Conservation (phyloP, 2,329 filamentous ascomycete species). For the Dactylonectria estremocensis region DNA sequence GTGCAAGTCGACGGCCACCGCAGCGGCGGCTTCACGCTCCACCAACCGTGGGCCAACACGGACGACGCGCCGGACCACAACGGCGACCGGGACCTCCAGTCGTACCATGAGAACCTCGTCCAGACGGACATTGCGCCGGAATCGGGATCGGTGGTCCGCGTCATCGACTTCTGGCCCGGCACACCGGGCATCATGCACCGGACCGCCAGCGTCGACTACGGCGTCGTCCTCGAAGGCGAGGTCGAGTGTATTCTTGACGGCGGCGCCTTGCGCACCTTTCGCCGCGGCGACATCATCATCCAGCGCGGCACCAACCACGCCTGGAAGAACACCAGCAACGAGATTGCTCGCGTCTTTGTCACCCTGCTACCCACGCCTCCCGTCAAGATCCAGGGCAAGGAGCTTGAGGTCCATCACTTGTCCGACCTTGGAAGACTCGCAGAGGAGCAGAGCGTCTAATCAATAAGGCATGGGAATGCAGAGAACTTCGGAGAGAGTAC, state of each 20-base stretch:
- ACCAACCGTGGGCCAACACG: conserved; percentile 40
- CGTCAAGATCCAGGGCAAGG: conserved; percentile 37
- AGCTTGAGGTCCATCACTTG: conserved; percentile 41
- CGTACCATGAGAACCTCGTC: conserved; percentile 36
- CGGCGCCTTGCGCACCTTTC: conserved; percentile 35
- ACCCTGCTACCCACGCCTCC: conserved; percentile 39
- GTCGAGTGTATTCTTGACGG: conserved; percentile 43
- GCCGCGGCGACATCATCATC: conserved; percentile 42
- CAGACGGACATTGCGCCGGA: conserved; percentile 38
- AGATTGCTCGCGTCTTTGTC: conserved; percentile 42
- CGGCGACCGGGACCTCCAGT: conserved; percentile 35
- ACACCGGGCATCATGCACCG: conserved; percentile 41
- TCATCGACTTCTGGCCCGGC: conserved; percentile 43
- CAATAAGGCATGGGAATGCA: not conserved
- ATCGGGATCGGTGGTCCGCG: conserved; percentile 38
- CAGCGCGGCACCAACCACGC: conserved; percentile 46
- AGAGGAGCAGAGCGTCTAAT: conserved; percentile 29
- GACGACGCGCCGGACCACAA: conserved; percentile 32
- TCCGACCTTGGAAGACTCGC: conserved; percentile 42
- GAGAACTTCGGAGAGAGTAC: no score
- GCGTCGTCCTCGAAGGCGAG: conserved; percentile 41
- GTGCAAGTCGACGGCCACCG: conserved; percentile 32
- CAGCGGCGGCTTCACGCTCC: conserved; percentile 38
- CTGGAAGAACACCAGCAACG: conserved; percentile 42
- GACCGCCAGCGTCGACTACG: conserved; percentile 44